phyloP scores from a whole-genome alignment of 169 alveolate genomes.

The Cyclospora cayetanensis region DNA sequence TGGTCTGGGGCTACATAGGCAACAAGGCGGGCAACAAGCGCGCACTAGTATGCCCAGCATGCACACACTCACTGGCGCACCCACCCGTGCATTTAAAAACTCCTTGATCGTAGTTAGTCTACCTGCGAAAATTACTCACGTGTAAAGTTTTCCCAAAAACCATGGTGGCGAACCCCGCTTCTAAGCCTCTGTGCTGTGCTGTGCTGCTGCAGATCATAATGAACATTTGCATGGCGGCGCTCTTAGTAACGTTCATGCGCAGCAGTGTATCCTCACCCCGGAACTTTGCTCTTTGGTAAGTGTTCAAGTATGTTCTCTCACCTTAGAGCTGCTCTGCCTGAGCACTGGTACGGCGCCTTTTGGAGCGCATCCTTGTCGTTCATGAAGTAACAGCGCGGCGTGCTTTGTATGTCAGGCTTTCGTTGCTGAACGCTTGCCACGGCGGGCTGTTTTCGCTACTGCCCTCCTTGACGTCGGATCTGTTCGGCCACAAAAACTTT shows the following conservation, averaged over 20 bases:
- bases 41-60: slow-evolving; percentile 40
- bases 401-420: slow-evolving; percentile 4
- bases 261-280: slow-evolving; percentile 51
- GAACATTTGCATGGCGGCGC: slow-evolving; percentile 56
- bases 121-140: too few relatives aligned
- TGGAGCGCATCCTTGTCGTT: too few relatives aligned
- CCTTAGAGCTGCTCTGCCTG: too few relatives aligned
- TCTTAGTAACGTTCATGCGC: slow-evolving; percentile 41
- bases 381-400: background rate
- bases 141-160: too few relatives aligned
- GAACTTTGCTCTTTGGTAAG: slow-evolving; percentile 45
- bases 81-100: too few relatives aligned
- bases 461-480: slow-evolving; percentile 78
- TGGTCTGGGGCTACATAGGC: slow-evolving; percentile 70
- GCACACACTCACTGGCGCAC: too few relatives aligned
- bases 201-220: slow-evolving; percentile 25
- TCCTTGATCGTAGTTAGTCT: too few relatives aligned
- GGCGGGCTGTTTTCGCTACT: slow-evolving; percentile 75
- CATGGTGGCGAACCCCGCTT: too few relatives aligned
- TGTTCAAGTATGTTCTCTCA: background rate
- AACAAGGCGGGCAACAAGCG: slow-evolving; percentile 65
- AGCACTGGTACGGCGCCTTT: too few relatives aligned
- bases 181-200: background rate
- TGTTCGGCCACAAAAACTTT: slow-evolving; percentile 77
- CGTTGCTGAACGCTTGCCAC: slow-evolving; percentile 57